Conservation (phyloP, 176 grass and related monocot species). For the Zoysia pacifica region DNA sequence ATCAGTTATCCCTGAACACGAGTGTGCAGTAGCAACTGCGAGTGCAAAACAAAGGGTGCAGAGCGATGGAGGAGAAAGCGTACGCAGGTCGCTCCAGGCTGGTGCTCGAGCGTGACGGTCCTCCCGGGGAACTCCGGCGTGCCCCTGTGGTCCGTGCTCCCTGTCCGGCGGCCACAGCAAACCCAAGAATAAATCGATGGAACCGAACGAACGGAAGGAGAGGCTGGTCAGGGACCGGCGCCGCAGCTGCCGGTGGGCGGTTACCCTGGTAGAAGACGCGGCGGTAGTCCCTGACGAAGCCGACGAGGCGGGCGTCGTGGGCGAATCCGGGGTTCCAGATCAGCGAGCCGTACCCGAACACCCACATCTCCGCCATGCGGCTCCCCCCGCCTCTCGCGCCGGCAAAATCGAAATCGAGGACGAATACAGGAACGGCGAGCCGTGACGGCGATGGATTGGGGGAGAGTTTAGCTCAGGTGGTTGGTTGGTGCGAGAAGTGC, state of each 20-base stretch:
- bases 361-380: conserved; percentile 63
- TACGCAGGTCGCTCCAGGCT: conserved; percentile 69
- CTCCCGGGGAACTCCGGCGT: conserved; percentile 80
- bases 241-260: neutral
- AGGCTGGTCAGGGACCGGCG: neutral
- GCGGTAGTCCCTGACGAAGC: conserved; percentile 79
- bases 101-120: conserved; percentile 80
- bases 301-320: conserved; percentile 73
- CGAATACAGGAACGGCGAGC: neutral
- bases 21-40: neutral
- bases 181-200: neutral
- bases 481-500: neutral
- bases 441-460: neutral
- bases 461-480: neutral
- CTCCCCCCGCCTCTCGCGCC: neutral
- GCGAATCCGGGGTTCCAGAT: conserved; percentile 89
- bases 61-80: conserved; percentile 6
- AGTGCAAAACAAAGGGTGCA: neutral
- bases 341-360: conserved; percentile 89
- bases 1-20: neutral
- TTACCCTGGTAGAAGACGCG: conserved; percentile 94
- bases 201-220: neutral
- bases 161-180: conserved; percentile 27
- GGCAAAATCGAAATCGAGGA: conserved; percentile 27
- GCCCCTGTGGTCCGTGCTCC: conserved; percentile 92